Base-by-base conservation (phyloP, 768 basidiomycete species). In the Cyclocybe cylindracea region DNA sequence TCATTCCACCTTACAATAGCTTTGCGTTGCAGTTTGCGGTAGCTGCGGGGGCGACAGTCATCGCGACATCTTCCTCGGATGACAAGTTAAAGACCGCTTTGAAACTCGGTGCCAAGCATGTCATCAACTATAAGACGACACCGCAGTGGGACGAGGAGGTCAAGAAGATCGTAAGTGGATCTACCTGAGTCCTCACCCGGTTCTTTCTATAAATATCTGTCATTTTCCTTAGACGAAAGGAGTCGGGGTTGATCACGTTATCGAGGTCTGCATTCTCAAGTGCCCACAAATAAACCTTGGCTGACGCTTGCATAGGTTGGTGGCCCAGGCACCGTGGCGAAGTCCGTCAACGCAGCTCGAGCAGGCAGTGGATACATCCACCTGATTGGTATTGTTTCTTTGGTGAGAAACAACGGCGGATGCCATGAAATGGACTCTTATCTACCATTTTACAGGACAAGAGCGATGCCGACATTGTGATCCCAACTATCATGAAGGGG, bases 31-130 rank as follows among this genome's bases (percentile, higher is more conserved):
- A 87, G 65, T 66, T 89, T 40, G 85, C 86, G 2, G 74, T 83
- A 39, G 80, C 82, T 2, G 74, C 80, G 6, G 86, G 85, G 33
- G 85, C 85, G 2, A 78, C 68, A 1, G 84, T 86, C 51, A 85
- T 89, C 56, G 75, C 76, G 24, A 88, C 86, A 0, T 87, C 85
- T 1, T 86, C 84, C 0, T 83, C 83, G 0, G 83, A 87, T 56
- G 74, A 77, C 40, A 89, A 89, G 58, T 71, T 86, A 13, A 71
- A 78, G 53, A 55, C 77, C 24, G 83, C 76, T 7, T 66, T 70
- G 40, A 74, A 73, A 39, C 74, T 85, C 16, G 84, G 86, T 18
- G 78, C 74, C 10, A 75, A 78, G 11, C 70, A 84, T 50, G 55
- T 79, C 18, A 83, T 88, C 69, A 86, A 87, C 66, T 88, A 87